phyloP scores from a whole-genome alignment of 2,329 filamentous ascomycete species.

The Penicillium psychrosexuale region DNA sequence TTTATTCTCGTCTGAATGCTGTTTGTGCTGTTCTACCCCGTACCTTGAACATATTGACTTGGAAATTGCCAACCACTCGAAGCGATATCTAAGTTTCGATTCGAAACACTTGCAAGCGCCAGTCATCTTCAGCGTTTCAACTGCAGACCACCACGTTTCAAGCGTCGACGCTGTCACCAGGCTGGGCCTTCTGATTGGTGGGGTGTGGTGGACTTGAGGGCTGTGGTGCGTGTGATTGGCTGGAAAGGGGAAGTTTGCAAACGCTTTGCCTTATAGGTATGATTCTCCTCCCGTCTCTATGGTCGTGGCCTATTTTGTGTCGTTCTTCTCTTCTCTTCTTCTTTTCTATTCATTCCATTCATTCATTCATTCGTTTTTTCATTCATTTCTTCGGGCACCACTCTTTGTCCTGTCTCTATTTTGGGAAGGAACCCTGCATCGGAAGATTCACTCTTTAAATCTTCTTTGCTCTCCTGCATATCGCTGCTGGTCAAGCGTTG shows the following conservation, averaged over 20 bases:
- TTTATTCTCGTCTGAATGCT: neutral
- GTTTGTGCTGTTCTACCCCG: neutral
- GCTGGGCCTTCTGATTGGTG: conserved; percentile 17
- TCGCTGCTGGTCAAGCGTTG: conserved; percentile 17
- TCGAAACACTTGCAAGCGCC: neutral
- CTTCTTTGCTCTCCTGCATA: conserved; percentile 2
- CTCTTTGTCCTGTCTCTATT: conserved; percentile 8
- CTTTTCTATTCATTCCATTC: conserved; percentile 1
- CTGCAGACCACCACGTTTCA: conserved; percentile 21
- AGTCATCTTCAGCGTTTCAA: conserved; percentile 21
- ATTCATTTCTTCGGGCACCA: conserved; percentile 1
- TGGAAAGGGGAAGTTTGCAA: neutral
- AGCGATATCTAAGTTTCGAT: neutral
- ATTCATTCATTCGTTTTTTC: conserved; percentile 2
- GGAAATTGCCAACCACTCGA: neutral
- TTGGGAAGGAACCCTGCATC: conserved; percentile 6
- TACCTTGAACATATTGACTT: neutral
- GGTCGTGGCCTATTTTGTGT: neutral
- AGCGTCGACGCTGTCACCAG: conserved; percentile 8
- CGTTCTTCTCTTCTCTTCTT: neutral
- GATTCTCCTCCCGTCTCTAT: neutral
- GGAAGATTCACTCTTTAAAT: conserved; percentile 9
- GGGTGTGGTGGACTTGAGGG: conserved; percentile 12
- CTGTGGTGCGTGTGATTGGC: conserved; percentile 16
- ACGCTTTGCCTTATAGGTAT: neutral